phyloP scores from a whole-genome alignment of 768 basidiomycete species.

The Suillus bovinus region DNA sequence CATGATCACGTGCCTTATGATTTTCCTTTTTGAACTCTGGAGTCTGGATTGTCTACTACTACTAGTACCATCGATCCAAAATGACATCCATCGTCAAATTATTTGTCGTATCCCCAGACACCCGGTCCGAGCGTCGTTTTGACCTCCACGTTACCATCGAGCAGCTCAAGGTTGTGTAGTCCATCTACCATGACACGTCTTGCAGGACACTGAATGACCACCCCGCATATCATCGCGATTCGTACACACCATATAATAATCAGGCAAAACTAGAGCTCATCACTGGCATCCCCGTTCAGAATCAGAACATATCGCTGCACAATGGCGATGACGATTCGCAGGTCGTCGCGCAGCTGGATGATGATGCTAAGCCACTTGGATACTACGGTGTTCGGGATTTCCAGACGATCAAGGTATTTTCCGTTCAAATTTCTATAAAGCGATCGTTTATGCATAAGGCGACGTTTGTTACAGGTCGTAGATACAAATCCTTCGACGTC shows the following conservation, averaged over 20 bases:
- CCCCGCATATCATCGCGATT: background rate
- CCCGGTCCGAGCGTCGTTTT: conserved; percentile 84
- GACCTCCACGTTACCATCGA: conserved; percentile 73
- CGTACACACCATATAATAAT: background rate
- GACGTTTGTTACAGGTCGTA: conserved; percentile 47
- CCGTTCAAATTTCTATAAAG: background rate
- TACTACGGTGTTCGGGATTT: conserved; percentile 74
- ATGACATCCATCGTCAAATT: conserved; percentile 60
- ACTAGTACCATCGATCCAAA: too few species aligned
- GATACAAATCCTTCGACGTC: conserved; percentile 77
- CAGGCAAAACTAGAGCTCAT: conserved; percentile 84
- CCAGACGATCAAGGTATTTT: conserved; percentile 74
- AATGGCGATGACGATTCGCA: conserved; percentile 54
- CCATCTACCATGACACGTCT: conserved; percentile 8
- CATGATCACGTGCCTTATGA: background rate
- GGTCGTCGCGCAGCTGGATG: conserved; percentile 55
- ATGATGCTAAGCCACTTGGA: conserved; percentile 68
- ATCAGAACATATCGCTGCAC: conserved; percentile 68
- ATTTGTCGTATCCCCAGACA: conserved; percentile 84
- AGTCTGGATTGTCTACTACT: background rate
- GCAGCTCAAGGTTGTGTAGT: conserved; percentile 72
- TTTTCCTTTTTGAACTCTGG: accelerated
- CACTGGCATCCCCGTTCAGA: conserved; percentile 82
- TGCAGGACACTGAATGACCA: conserved; percentile 14
- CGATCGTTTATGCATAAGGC: conserved; percentile 3